These are phyloP conservation scores for Talaromyces adpressus DNA, from an alignment of 495 filamentous ascomycete genomes.

Conservation along the genomic window DNA sequence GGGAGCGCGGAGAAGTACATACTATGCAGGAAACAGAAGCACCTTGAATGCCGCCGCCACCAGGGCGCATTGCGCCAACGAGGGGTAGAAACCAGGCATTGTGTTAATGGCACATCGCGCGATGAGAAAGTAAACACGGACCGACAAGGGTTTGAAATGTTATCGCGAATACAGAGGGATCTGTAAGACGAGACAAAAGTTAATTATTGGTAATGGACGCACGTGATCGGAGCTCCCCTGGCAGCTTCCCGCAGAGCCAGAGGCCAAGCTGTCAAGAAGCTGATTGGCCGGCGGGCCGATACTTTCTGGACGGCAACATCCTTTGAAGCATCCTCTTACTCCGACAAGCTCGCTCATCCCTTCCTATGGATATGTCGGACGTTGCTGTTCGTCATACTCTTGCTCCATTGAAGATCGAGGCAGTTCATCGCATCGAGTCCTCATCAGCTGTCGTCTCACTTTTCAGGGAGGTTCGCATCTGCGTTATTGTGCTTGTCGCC, in stretches of 20 bases:
- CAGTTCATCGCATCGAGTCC: constrained; percentile 40
- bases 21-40: constrained; percentile 95
- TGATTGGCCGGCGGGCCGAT: constrained; percentile 5
- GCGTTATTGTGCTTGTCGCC: constrained; percentile 42
- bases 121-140: constrained; percentile 6
- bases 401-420: constrained; percentile 36
- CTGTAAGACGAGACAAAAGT: neutral
- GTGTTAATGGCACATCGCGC: constrained; percentile 24
- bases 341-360: neutral
- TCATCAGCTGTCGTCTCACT: constrained; percentile 38
- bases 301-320: neutral
- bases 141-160: neutral
- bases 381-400: constrained; percentile 43
- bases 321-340: neutral
- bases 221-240: neutral
- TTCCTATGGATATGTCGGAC: constrained; percentile 42
- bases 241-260: neutral
- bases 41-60: constrained; percentile 87
- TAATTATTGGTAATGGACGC: neutral
- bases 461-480: constrained; percentile 37
- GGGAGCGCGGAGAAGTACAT: constrained; percentile 27
- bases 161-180: neutral
- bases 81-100: constrained; percentile 81
- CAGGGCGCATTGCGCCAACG: constrained; percentile 78
- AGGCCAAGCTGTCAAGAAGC: constrained; percentile 10